phyloP scores from a whole-genome alignment of 1,284 basidiomycete species.

The Sanghuangporus weigelae region DNA sequence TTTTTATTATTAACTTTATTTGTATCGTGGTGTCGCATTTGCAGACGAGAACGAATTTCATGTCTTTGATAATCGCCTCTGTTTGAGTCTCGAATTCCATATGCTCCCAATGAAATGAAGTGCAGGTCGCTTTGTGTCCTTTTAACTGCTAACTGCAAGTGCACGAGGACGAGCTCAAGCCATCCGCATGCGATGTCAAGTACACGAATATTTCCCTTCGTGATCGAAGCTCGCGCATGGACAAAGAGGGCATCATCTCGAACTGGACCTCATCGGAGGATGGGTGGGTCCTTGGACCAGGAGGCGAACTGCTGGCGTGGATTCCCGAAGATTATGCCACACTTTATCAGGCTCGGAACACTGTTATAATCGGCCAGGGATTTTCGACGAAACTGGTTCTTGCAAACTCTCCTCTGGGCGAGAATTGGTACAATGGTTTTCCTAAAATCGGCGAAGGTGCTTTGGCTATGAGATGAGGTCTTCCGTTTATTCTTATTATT shows the following conservation, averaged over 20 bases:
- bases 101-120: too few relatives aligned
- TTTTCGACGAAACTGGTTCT: background rate
- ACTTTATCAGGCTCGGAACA: background rate
- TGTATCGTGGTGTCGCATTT: too few relatives aligned
- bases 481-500: too few relatives aligned
- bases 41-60: too few relatives aligned
- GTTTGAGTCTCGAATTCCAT: too few relatives aligned
- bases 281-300: background rate
- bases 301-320: constrained; percentile 1
- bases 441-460: background rate
- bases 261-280: background rate
- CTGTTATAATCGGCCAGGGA: background rate
- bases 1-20: too few relatives aligned
- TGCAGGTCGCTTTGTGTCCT: too few relatives aligned
- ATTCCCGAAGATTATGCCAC: background rate
- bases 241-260: background rate
- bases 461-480: too few relatives aligned
- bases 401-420: background rate
- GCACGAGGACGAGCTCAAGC: background rate
- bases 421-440: background rate
- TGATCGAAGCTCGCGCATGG: background rate
- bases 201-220: background rate
- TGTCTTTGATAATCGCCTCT: too few relatives aligned
- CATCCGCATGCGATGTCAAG: background rate
- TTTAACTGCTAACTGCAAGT: too few relatives aligned